Evolutionary conservation across 2,329 filamentous ascomycete species (phyloP), one percentile per base, ranked within the genome.

Genomic region (Talaromyces atroroseus): DNA sequence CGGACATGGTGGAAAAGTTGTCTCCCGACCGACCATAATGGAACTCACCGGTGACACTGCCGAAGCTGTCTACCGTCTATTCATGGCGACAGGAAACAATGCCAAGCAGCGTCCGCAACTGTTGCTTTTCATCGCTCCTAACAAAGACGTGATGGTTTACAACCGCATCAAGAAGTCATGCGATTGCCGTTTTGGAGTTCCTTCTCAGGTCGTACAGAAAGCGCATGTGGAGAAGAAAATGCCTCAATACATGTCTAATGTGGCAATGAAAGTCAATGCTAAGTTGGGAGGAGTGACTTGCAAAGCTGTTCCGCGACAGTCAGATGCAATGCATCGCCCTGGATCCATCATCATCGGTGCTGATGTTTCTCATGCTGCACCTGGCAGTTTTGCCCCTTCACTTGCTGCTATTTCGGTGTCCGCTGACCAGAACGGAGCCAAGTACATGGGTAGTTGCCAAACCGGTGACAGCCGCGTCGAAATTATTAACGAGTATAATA

Each of bases 181-280:
- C 59, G 94, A 99, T 63, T 92, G 89, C 66, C 86, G 89, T 34
- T 92, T 85, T 61, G 91, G 88, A n/a, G 81, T 92, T 14, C 79
- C 90, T 0, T 90, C 90, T 0, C 94, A 97, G 69, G 87, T 92
- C 60, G 68, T 97, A n/a, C 86, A 91, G 62, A 76, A 79, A 2
- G 74, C 75, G 0, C 87, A 95, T 58, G 88, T 92, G 0, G 65
- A 75, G 38, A 87, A 87, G 68, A 83, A 82, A 16, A 83, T 88
- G 21, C 80, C 81, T 0, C 94, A 99, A 65, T 97, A 97, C 72
- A 87, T 89, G 65, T 94, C 89, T 1, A 99, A 99, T 60, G 90
- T 99, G 0, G 82, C 85, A 61, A 94, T 99, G 90, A 99, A 99
- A 76, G 85, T 99, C 62, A 97, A 99, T 65, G 88, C 90, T 3